Conservation (phyloP, 1,139 yeast species). For the Pneumocystis sp. region DNA sequence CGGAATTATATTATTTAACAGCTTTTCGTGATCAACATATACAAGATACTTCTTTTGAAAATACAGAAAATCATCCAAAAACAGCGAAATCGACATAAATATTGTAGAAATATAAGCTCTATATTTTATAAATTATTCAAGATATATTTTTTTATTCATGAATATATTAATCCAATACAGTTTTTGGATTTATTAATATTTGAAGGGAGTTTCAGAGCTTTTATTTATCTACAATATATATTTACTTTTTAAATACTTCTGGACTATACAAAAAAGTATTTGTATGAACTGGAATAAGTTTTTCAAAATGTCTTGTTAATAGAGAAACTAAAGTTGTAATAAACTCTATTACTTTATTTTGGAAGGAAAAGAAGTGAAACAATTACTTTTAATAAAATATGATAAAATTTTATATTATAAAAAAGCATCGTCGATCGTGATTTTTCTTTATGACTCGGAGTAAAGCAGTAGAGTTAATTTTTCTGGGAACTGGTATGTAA, state of each 20-base stretch:
- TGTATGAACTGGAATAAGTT: not conserved
- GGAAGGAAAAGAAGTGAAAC: not conserved
- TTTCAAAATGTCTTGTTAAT: not conserved
- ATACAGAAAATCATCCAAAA: not conserved
- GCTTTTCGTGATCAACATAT: not conserved
- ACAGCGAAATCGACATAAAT: not conserved
- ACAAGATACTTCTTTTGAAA: not conserved
- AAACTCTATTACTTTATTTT: not conserved
- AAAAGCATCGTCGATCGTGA: not conserved
- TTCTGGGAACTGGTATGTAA: slow-evolving; percentile 10
- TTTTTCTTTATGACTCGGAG: not conserved
- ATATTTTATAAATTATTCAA: not conserved
- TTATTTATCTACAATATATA: no score
- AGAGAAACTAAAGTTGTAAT: not conserved
- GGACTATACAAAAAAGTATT: not conserved
- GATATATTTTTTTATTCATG: not conserved
- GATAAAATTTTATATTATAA: not conserved
- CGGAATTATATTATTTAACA: not conserved
- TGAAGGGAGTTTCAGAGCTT: no score
- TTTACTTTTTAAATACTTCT: not conserved
- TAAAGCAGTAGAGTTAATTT: slow-evolving; percentile 3
- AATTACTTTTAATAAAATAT: not conserved
- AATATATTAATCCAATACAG: not conserved
- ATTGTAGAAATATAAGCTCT: not conserved
- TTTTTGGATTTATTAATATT: not conserved